phyloP scores from a whole-genome alignment of 192 early-diverging fungal genomes.

The Dissophora ornata region DNA sequence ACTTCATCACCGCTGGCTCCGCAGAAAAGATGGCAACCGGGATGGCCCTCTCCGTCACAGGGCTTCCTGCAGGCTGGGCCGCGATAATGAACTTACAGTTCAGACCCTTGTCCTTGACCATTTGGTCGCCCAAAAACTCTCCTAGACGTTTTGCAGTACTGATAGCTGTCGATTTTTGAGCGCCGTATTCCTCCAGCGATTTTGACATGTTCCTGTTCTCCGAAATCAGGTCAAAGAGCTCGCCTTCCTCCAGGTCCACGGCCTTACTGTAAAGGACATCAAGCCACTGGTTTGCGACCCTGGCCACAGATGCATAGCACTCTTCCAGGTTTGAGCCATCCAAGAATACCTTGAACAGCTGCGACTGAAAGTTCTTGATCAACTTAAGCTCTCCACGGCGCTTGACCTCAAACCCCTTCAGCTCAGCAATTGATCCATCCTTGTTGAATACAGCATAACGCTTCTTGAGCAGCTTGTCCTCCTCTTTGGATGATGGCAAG shows the following conservation, averaged over 20 bases:
- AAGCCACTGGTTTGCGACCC: conserved; percentile 94
- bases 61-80: conserved; percentile 78
- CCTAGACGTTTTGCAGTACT: conserved; percentile 94
- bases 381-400: conserved; percentile 98
- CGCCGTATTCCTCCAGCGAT: conserved; percentile 91
- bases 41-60: conserved; percentile 94
- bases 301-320: conserved; percentile 91
- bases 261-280: conserved; percentile 92
- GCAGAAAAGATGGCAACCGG: conserved; percentile 96
- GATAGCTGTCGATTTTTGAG: conserved; percentile 94
- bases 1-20: conserved; percentile 76
- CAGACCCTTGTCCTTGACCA: conserved; percentile 97
- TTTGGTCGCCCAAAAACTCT: conserved; percentile 97
- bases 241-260: conserved; percentile 80
- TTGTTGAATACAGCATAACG: conserved; percentile 98
- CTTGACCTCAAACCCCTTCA: conserved; percentile 99
- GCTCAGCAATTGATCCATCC: conserved; percentile 92
- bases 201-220: conserved; percentile 98
- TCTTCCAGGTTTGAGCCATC: conserved; percentile 85
- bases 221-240: conserved; percentile 96
- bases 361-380: conserved; percentile 97
- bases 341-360: conserved; percentile 94
- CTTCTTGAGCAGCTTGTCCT: conserved; percentile 97
- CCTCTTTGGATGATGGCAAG: conserved; percentile 92
- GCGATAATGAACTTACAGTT: conserved; percentile 97